These are phyloP conservation scores for Talaromyces adpressus DNA, from an alignment of 495 filamentous ascomycete species.

Conservation along the genomic window DNA sequence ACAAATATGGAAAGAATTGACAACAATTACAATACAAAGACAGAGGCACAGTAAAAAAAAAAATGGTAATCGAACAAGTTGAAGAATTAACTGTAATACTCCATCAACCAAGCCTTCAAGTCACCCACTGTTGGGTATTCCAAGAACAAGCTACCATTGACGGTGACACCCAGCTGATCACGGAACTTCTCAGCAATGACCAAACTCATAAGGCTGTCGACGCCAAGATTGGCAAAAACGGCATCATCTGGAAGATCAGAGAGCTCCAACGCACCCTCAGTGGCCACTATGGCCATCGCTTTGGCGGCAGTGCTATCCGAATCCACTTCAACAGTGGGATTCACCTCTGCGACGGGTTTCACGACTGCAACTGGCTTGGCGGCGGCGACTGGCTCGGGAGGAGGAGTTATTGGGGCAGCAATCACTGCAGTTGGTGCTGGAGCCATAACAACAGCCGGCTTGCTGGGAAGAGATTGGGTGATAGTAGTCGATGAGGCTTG, in stretches of 20 bases:
- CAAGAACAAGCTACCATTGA: slow-evolving; percentile 29
- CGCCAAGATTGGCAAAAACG: slow-evolving; percentile 27
- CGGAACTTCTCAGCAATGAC: slow-evolving; percentile 28
- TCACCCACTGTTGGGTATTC: slow-evolving; percentile 35
- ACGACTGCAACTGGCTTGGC: no score
- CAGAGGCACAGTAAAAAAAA: no score
- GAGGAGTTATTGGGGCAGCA: no score
- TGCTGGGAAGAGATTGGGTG: no score
- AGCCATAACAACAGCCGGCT: no score
- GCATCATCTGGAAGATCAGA: slow-evolving; percentile 24
- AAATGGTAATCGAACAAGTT: no score
- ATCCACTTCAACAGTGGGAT: not conserved
- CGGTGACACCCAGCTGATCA: slow-evolving; percentile 22
- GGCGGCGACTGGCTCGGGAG: no score
- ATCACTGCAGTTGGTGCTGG: no score
- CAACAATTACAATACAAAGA: no score
- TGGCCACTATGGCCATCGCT: slow-evolving; percentile 25
- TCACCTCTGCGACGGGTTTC: no score
- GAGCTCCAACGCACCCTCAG: slow-evolving; percentile 28
- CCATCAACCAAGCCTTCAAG: slow-evolving; percentile 22
- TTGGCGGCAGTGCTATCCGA: slow-evolving; percentile 6
- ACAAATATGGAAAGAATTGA: no score
- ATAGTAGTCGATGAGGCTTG: not conserved
- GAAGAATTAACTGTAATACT: slow-evolving; percentile 6
- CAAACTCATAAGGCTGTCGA: slow-evolving; percentile 38